A percentile compares a stretch with the other conserved stretches of the same genome.
phyloP scores from a whole-genome alignment of 257 asterid genomes.

The Linaria vulgaris region DNA sequence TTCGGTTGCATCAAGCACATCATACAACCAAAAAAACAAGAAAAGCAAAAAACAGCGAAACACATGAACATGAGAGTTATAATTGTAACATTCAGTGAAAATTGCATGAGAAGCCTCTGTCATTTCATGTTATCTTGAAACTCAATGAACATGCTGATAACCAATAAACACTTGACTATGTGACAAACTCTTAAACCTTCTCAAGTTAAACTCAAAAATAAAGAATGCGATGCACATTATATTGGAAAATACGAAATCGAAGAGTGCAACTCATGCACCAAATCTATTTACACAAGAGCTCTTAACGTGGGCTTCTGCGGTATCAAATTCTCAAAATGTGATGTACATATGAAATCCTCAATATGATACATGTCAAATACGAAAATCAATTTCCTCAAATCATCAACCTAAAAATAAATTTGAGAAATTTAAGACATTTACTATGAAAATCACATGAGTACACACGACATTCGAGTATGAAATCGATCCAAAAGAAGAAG shows the following conservation, averaged over 20 bases:
- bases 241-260: slow-evolving; percentile 1
- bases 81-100: background rate
- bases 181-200: background rate
- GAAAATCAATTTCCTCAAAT: too few species aligned
- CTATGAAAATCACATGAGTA: too few species aligned
- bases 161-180: background rate
- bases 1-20: background rate
- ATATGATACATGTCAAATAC: too few species aligned
- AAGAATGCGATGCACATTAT: background rate
- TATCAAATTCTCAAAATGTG: too few species aligned
- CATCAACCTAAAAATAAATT: too few species aligned
- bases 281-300: slow-evolving; percentile 37
- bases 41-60: background rate
- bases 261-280: slow-evolving; percentile 7
- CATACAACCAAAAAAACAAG: background rate
- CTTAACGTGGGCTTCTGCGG: too few species aligned
- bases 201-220: background rate
- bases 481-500: too few species aligned
- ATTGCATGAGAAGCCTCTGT: slow-evolving; percentile 13
- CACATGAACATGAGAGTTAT: background rate
- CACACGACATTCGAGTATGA: too few species aligned
- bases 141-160: slow-evolving; percentile 3
- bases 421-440: too few species aligned
- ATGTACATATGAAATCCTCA: too few species aligned
- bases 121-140: slow-evolving; percentile 12